Evolutionary conservation across 2,329 filamentous ascomycete species (phyloP).

Genomic region (Fusarium floridanum): DNA sequence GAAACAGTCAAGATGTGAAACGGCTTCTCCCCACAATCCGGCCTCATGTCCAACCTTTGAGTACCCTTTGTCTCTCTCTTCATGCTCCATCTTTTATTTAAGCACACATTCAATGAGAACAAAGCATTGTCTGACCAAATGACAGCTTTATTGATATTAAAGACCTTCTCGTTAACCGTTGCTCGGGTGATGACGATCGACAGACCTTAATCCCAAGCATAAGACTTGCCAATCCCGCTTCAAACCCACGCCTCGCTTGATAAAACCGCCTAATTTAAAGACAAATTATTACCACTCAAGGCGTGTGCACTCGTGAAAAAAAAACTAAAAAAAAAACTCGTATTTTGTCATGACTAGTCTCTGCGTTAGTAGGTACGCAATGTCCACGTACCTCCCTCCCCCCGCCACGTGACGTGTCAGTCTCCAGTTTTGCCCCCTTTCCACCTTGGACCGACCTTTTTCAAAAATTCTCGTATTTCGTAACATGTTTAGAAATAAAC

Average conservation of each 20-base stretch:
- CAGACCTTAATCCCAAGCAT: background rate
- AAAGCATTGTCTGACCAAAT: too few relatives aligned
- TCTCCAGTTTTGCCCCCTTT: constrained; percentile 1
- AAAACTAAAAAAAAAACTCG: background rate
- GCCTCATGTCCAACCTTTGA: background rate
- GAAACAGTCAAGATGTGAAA: background rate
- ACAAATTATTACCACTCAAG: background rate
- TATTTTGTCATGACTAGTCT: background rate
- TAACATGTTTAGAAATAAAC: background rate
- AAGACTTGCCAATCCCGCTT: background rate
- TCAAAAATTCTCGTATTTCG: background rate
- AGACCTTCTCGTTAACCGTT: background rate
- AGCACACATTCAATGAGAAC: background rate
- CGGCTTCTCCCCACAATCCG: background rate
- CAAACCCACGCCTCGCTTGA: background rate
- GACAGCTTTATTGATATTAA: background rate
- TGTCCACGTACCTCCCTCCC: background rate
- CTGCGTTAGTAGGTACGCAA: background rate
- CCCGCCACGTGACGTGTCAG: background rate
- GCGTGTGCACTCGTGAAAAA: background rate
- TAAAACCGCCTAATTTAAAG: background rate
- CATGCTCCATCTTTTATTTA: background rate
- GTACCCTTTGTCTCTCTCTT: background rate
- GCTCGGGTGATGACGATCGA: background rate
- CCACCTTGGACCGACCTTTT: background rate